phyloP scores from a whole-genome alignment of 2,329 filamentous ascomycete species.

The Aspergillus neotritici region DNA sequence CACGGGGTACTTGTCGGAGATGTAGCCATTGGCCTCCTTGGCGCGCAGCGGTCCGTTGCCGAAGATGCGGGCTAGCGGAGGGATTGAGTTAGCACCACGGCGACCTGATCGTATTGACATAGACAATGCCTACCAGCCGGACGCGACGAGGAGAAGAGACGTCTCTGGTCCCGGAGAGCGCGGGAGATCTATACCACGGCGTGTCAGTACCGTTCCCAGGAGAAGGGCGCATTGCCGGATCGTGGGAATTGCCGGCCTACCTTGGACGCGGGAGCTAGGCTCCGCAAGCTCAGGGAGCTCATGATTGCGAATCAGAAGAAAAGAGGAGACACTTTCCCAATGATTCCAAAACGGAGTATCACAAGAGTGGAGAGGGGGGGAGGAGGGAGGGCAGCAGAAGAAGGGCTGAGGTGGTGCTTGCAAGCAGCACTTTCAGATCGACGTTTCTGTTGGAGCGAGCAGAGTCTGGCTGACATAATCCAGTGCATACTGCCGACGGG shows the following conservation, averaged over 20 bases:
- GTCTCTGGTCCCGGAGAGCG: slow-evolving; percentile 58
- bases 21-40: slow-evolving; percentile 83
- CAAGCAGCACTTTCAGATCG: slow-evolving; percentile 24
- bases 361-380: slow-evolving; percentile 16
- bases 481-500: slow-evolving; percentile 28
- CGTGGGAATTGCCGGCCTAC: slow-evolving; percentile 27
- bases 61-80: slow-evolving; percentile 68
- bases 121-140: slow-evolving; percentile 59
- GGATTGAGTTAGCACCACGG: slow-evolving; percentile 19
- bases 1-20: slow-evolving; percentile 87
- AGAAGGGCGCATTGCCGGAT: slow-evolving; percentile 3
- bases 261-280: slow-evolving; percentile 45
- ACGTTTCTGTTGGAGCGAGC: slow-evolving; percentile 19
- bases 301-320: slow-evolving; percentile 38
- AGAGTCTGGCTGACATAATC: slow-evolving; percentile 33
- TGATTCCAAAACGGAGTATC: slow-evolving; percentile 16
- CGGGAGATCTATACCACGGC: slow-evolving; percentile 54
- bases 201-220: slow-evolving; percentile 21
- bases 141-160: slow-evolving; percentile 82
- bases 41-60: slow-evolving; percentile 80
- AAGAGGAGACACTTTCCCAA: slow-evolving; percentile 20
- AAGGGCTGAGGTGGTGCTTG: slow-evolving; percentile 14
- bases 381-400: slow-evolving; percentile 16
- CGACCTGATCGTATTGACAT: slow-evolving; percentile 13
- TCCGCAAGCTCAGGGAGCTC: slow-evolving; percentile 48